Conservation (phyloP, 2,329 filamentous ascomycete species). For the Triangularia setosa region DNA sequence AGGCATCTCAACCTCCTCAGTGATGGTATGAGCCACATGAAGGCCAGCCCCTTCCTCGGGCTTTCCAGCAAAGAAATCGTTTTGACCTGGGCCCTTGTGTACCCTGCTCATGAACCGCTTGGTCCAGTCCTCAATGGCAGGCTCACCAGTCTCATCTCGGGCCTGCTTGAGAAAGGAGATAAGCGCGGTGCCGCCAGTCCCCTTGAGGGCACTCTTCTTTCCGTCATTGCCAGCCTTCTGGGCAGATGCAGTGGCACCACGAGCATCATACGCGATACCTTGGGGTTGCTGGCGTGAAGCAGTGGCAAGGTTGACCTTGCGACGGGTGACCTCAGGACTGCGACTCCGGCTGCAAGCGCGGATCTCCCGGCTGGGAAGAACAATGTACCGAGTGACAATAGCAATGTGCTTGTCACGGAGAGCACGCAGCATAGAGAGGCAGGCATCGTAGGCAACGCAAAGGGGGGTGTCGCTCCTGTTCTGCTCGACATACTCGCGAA, state of each 20-base stretch:
- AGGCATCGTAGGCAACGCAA: slow-evolving; percentile 82
- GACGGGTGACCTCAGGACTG: slow-evolving; percentile 50
- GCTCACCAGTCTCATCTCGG: slow-evolving; percentile 90
- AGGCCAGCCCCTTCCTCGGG: slow-evolving; percentile 39
- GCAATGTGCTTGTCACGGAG: slow-evolving; percentile 94
- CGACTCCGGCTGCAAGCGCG: slow-evolving; percentile 60
- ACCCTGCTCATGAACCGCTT: slow-evolving; percentile 54
- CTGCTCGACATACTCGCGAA: slow-evolving; percentile 73
- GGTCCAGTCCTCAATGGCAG: slow-evolving; percentile 68
- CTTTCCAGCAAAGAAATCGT: slow-evolving; percentile 57
- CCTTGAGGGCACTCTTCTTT: slow-evolving; percentile 63
- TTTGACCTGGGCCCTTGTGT: slow-evolving; percentile 45
- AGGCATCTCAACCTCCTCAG: slow-evolving; percentile 48
- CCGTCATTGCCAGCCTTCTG: slow-evolving; percentile 22
- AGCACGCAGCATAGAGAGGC: slow-evolving; percentile 63
- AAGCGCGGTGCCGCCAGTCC: slow-evolving; percentile 88
- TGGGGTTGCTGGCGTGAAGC: slow-evolving; percentile 44
- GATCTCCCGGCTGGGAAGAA: slow-evolving; percentile 77
- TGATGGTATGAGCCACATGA: slow-evolving; percentile 29
- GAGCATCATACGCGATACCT: slow-evolving; percentile 31
- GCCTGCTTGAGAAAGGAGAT: slow-evolving; percentile 97
- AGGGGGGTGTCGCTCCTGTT: slow-evolving; percentile 61
- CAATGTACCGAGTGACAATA: slow-evolving; percentile 93
- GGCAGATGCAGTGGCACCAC: slow-evolving; percentile 6
- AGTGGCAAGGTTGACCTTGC: slow-evolving; percentile 58